Evolutionary conservation across 495 filamentous ascomycete species (phyloP), one percentile per base, ranked within the genome.

Genomic region (Talaromyces wortmannii): DNA sequence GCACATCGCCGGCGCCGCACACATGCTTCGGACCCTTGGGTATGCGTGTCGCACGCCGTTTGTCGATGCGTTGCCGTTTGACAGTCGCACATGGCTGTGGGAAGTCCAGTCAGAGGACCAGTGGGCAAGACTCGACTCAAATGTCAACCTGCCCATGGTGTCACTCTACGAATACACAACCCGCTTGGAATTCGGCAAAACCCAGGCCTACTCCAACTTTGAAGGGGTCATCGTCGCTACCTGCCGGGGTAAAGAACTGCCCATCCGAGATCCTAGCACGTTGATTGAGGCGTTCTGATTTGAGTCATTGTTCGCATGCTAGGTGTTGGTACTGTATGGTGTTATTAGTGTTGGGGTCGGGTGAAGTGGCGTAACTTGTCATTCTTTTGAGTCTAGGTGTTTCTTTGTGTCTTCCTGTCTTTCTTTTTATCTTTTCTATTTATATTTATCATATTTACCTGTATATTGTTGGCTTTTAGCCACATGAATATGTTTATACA

Each of bases 41-140:
- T 76, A 64, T 48, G 69, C 69, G 0, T 64, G 67, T 45, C 74
- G 74, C 4, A 72, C 69, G 4, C 67, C 63, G 23, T 70, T 68
- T 40, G 57, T 70, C 4, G 69, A 69, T 7, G 59, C 68, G 8
- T 52, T 69, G 16, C 68, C 68, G 15, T 75, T 74, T 53, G 74
- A 74, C 23, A 52, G 65, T 16, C 70, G 68, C 15, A 65, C 61
- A 1, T 52, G 62, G 8, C 50, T 78, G 13, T 74, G 73, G 72
- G 71, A 71, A 36, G 53, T 63, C 11, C 48, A 59, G 13, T 60
- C 60, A 3, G 67, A 62, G 17, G n/a, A 57, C 2, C 49, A 59
- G 0, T 73, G 67, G 68, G 30, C 40, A 13, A 49, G 43, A 16
- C 23, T 30, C 1, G 31, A 31, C 6, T 23, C 32, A 0, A 50